Evolutionary conservation across 2,329 filamentous ascomycete species (phyloP), one percentile per base, ranked within the genome.

Genomic region (Pseudocercospora fijiensis): DNA sequence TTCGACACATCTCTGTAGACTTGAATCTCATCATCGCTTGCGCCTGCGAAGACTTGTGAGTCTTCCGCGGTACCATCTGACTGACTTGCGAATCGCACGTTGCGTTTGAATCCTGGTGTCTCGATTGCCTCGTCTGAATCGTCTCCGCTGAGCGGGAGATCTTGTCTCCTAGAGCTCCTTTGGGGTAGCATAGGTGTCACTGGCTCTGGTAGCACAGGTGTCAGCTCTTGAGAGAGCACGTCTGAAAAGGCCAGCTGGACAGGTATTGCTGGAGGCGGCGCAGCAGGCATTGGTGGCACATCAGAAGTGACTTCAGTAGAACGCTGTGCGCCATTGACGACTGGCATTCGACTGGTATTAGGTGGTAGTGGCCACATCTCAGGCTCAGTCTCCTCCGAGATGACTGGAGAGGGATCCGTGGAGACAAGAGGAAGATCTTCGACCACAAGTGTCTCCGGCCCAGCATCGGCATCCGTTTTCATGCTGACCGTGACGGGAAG

Each of bases 311-410:
- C 57, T 10, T 55, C 58, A 27, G 60, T 59, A 53, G 60, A 58
- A 4, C 58, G 43, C 57, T 63, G 65, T n/a, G 65, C 55, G 7
- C 52, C 43, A 22, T 24, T 43, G 16, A n/a, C 20, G 24, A 27
- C 47, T 41, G 37, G 43, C 43, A 27, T 61, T 10, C 51, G n/a
- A 24, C n/a, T 55, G n/a, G 52, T 26, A 11, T 61, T 53, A 4
- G 60, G 57, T n/a, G 60, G 51, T 13, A 62, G 28, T 7, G 63
- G 55, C 59, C 56, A 58, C 63, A 43, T 47, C 16, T 63, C 60
- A 13, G 77, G 77, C 56, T 77, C 75, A 3, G 68, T 76, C 16
- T 71, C 66, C 45, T 82, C 76, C 2, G 79, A 79, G 43, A 75
- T 67, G 60, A 85, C 78, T 4, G 71, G 69, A 10, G 68, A 72